Evolutionary conservation across 192 early-diverging fungal species (phyloP).

Genomic region (Oehlia diaphana): DNA sequence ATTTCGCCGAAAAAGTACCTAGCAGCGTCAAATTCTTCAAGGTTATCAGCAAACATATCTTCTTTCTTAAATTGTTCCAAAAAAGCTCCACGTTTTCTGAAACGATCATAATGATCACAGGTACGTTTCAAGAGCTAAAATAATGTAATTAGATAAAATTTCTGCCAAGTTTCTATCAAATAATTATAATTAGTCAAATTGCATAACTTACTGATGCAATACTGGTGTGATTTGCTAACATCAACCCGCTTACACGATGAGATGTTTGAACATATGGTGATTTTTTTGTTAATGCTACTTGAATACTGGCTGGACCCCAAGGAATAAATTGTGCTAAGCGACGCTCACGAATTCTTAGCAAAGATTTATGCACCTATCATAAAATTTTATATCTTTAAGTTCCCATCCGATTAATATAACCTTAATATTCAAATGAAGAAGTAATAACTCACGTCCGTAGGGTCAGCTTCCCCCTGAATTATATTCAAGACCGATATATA

Average conservation of each 20-base stretch:
- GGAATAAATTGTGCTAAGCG: slow-evolving; percentile 96
- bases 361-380: slow-evolving; percentile 90
- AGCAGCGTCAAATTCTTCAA: slow-evolving; percentile 93
- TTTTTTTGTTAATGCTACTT: slow-evolving; percentile 93
- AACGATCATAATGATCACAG: slow-evolving; percentile 88
- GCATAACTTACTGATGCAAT: slow-evolving; percentile 66
- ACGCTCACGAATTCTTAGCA: slow-evolving; percentile 92
- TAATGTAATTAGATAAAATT: slow-evolving; percentile 18
- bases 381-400: too few relatives aligned
- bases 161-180: slow-evolving; percentile 28
- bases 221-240: slow-evolving; percentile 98
- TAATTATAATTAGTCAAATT: slow-evolving; percentile 19
- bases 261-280: slow-evolving; percentile 90
- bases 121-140: slow-evolving; percentile 85
- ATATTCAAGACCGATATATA: slow-evolving; percentile 98
- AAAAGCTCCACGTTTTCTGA: slow-evolving; percentile 95
- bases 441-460: slow-evolving; percentile 74
- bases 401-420: neutral
- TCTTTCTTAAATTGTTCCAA: slow-evolving; percentile 91
- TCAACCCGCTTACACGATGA: slow-evolving; percentile 94
- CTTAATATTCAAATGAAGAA: neutral
- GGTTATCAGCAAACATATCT: slow-evolving; percentile 71
- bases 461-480: slow-evolving; percentile 98
- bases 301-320: slow-evolving; percentile 99
- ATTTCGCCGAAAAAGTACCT: slow-evolving; percentile 33